A percentile compares a stretch with the other conserved stretches of the same genome.
phyloP scores from a whole-genome alignment of 73 alveolate genomes.

The Paramecium tetraurelia region DNA sequence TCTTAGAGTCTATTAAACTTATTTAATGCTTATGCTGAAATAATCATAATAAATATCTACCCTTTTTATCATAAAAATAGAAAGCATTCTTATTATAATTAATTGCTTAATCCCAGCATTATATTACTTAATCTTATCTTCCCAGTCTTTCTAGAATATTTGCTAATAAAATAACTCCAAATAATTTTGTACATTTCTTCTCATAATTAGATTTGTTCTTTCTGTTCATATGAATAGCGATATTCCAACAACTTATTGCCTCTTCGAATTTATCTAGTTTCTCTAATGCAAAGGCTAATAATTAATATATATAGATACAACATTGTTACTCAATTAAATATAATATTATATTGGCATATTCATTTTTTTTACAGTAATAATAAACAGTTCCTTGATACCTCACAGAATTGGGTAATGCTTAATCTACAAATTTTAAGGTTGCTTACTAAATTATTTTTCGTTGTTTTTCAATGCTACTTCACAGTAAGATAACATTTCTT shows the following conservation, averaged over 20 bases:
- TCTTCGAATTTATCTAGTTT: not conserved
- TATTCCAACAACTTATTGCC: not conserved
- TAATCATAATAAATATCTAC: not conserved
- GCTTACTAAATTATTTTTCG: not conserved
- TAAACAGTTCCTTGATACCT: not conserved
- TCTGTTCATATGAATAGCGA: not conserved
- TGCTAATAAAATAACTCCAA: not conserved
- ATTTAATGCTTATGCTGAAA: not conserved
- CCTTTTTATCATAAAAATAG: not conserved
- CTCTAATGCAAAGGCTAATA: not conserved
- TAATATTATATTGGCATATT: not conserved
- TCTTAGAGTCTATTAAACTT: not conserved
- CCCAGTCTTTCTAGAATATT: not conserved
- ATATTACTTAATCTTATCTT: not conserved
- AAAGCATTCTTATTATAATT: not conserved
- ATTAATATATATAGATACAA: not conserved
- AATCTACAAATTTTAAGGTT: not conserved
- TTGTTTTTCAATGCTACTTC: not conserved
- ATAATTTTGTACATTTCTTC: not conserved
- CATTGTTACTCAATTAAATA: not conserved
- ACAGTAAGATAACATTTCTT: not conserved
- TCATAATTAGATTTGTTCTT: not conserved
- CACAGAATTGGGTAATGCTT: not conserved
- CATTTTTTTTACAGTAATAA: not conserved
- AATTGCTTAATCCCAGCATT: not conserved